These are phyloP conservation scores for Coemansia sp. DNA, from an alignment of 192 early-diverging fungal species.

Conservation along the genomic window DNA sequence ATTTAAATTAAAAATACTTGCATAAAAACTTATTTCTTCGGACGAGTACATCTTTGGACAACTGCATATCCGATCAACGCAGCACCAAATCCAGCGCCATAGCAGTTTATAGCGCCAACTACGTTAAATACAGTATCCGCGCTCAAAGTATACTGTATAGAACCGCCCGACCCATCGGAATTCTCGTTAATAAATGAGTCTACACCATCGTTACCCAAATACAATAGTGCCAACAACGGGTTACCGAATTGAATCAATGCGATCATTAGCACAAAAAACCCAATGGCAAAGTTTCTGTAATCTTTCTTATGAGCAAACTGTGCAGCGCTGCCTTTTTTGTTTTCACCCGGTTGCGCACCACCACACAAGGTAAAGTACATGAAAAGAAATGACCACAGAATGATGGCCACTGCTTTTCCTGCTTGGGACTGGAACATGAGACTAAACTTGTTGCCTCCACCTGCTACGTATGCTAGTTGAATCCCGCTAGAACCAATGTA, in stretches of 20 bases:
- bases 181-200: not conserved
- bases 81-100: not conserved
- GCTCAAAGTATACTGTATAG: not conserved
- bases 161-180: not conserved
- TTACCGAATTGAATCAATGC: not conserved
- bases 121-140: not conserved
- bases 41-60: not conserved
- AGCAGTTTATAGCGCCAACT: not conserved
- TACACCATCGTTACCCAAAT: not conserved
- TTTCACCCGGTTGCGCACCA: not conserved
- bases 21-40: no score
- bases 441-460: not conserved
- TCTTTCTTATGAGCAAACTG: constrained; percentile 3
- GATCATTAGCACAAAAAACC: not conserved
- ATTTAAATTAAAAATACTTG: no score
- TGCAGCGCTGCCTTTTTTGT: not conserved
- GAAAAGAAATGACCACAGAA: not conserved
- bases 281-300: not conserved
- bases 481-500: no score
- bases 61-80: not conserved
- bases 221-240: constrained; percentile 6
- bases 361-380: constrained; percentile 1
- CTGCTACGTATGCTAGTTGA: no score
- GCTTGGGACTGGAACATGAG: not conserved
- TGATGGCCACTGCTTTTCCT: not conserved